A percentile compares a stretch with the other conserved stretches of the same genome.
phyloP scores from a whole-genome alignment of 495 filamentous ascomycete species.

The Penicillium mononematosum region DNA sequence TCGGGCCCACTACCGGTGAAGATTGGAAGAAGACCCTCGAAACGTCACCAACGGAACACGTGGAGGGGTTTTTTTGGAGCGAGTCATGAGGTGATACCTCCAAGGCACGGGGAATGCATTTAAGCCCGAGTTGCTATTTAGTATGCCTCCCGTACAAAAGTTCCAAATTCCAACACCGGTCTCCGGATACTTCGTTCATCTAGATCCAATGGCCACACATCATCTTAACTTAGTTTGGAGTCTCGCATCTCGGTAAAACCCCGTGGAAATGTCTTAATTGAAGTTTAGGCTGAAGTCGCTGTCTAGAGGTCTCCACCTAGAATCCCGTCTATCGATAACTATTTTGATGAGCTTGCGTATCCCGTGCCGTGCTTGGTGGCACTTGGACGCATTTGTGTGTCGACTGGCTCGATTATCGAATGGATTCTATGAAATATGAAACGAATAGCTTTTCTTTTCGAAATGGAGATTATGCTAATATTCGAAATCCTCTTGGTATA shows the following conservation, averaged over 20 bases:
- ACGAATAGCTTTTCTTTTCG: not conserved
- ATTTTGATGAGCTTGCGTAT: not conserved
- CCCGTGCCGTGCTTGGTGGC: not conserved
- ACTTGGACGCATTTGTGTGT: not conserved
- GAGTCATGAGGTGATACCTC: slow-evolving; percentile 1
- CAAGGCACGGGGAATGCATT: not conserved
- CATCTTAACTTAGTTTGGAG: not conserved
- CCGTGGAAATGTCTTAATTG: not conserved
- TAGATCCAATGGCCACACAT: not conserved
- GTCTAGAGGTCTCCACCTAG: not conserved
- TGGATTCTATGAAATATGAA: too few relatives aligned
- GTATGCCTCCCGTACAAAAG: not conserved
- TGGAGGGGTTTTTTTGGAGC: too few relatives aligned
- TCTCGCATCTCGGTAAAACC: not conserved
- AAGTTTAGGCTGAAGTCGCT: not conserved
- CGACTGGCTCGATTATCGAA: not conserved
- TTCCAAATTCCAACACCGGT: not conserved
- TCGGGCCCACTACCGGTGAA: slow-evolving; percentile 3
- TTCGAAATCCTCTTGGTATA: not conserved
- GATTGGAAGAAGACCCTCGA: not conserved
- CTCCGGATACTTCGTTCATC: not conserved
- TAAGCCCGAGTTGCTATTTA: not conserved
- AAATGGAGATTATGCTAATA: not conserved
- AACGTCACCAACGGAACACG: not conserved
- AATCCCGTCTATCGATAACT: not conserved